phyloP scores from a whole-genome alignment of 257 asterid species.

The Osmanthus fragrans region DNA sequence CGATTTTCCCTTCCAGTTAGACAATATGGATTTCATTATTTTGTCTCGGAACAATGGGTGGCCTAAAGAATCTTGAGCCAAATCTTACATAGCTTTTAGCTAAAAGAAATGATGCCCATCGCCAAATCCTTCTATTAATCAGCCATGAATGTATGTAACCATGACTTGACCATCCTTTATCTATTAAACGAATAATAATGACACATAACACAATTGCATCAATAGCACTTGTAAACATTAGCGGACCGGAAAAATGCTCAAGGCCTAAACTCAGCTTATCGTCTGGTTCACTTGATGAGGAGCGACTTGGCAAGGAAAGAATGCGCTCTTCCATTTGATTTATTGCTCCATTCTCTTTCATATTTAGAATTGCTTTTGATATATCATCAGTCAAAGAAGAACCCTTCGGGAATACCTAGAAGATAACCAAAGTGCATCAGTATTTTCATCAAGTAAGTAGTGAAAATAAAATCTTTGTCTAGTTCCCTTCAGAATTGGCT shows the following conservation, averaged over 20 bases:
- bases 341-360: conserved; percentile 52
- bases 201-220: conserved; percentile 25
- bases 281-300: conserved; percentile 23
- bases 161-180: background rate
- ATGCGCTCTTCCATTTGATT: conserved; percentile 33
- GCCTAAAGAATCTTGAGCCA: conserved; percentile 1
- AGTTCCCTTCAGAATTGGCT: no score
- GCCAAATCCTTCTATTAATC: background rate
- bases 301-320: conserved; percentile 39
- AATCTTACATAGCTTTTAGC: background rate
- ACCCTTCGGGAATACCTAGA: conserved; percentile 60
- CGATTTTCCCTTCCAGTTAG: background rate
- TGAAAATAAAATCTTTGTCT: no score
- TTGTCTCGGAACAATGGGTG: background rate
- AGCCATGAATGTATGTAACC: conserved; percentile 1
- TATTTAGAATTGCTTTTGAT: conserved; percentile 54
- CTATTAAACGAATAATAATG: conserved; percentile 14
- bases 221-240: conserved; percentile 34
- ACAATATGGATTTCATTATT: background rate
- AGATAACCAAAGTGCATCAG: background rate
- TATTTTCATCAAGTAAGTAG: background rate
- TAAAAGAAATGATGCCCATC: conserved; percentile 22
- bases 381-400: conserved; percentile 46
- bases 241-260: conserved; percentile 43
- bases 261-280: conserved; percentile 31